Percentiles rank a stretch among this genome's conserved stretches.
Conservation (phyloP, 495 filamentous ascomycete species). For the Penicillium verhagenii region DNA sequence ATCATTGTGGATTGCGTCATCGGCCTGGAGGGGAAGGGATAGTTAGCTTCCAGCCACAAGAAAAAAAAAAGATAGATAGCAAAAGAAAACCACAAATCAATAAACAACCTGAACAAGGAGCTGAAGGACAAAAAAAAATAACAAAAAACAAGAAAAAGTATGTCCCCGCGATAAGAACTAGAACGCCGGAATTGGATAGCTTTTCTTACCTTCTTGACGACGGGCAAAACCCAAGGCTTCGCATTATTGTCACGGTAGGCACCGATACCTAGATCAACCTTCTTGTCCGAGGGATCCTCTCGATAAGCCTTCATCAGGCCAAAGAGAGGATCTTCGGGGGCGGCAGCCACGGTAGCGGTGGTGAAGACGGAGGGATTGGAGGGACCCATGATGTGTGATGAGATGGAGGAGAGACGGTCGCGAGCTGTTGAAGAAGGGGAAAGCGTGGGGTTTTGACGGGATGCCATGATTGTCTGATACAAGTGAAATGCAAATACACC, state of each 20-base stretch:
- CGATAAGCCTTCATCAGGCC: constrained; percentile 87
- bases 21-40: constrained; percentile 67
- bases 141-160: neutral
- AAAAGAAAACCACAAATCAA: too few species aligned
- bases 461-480: constrained; percentile 13
- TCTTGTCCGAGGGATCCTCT: constrained; percentile 78
- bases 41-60: too few species aligned
- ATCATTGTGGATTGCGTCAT: constrained; percentile 81
- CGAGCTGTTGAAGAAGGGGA: constrained; percentile 26
- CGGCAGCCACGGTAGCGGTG: constrained; percentile 76
- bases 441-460: constrained; percentile 17
- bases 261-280: constrained; percentile 95
- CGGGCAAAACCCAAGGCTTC: constrained; percentile 97
- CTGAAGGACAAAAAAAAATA: too few species aligned
- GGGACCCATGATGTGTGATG: constrained; percentile 48
- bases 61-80: too few species aligned
- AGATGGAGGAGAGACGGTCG: constrained; percentile 42
- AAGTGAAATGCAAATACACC: constrained; percentile 2
- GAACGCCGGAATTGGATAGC: constrained; percentile 9
- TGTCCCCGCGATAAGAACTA: neutral
- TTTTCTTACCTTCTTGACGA: constrained; percentile 84
- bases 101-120: too few species aligned
- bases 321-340: constrained; percentile 94
- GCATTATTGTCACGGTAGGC: constrained; percentile 94
- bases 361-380: constrained; percentile 65